Evolutionary conservation across 139 green algal species (phyloP), one percentile per base, ranked within the genome.

Genomic region (Astrephomene gubernaculifera): DNA sequence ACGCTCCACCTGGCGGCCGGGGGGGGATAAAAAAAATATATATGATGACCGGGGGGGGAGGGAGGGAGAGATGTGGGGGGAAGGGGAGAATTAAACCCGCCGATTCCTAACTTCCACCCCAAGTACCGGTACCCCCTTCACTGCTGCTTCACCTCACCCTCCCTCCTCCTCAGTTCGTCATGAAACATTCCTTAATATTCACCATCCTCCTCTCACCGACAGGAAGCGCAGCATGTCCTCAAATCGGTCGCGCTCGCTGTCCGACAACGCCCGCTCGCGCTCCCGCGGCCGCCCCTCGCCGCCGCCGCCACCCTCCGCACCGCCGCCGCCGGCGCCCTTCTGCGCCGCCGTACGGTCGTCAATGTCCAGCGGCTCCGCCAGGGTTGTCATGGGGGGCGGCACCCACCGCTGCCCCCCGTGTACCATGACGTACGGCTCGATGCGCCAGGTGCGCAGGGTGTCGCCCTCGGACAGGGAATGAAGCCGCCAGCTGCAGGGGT

Each of bases 371-470:
- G 76, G 76, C 72, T 85, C 57, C 25, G 65, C 52, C 81, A 87
- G 65, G 6, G 81, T 84, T 24, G 85, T 89, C 90, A 94, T 96
- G 7, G 89, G 80, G 2, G 93, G 92, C 10, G 93, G 91, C 29
- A 94, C 60, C 90, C 94, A 97, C 43, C 90, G 90, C 68, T 93
- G 89, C 2, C 94, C 94, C 1, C 94, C 94, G 79, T 95, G 93
- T 67, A 99, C 91, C 96, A 99, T 96, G 14, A 95, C 85, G 86
- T 97, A 99, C 4, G 97, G 96, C 79, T 98, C 97, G 35, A 97
- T 94, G 54, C 94, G 90, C 97, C 97, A 99, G 22, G 85, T 93
- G 81, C 85, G 71, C 71, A 96, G 81, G n/a, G 89, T 93, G 87
- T 97, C 94, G 33, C 93, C 95, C 88, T 97, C 87, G 33, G 92